Conservation (phyloP, 2,329 filamentous ascomycete genomes). For the Calonectria pteridis region DNA sequence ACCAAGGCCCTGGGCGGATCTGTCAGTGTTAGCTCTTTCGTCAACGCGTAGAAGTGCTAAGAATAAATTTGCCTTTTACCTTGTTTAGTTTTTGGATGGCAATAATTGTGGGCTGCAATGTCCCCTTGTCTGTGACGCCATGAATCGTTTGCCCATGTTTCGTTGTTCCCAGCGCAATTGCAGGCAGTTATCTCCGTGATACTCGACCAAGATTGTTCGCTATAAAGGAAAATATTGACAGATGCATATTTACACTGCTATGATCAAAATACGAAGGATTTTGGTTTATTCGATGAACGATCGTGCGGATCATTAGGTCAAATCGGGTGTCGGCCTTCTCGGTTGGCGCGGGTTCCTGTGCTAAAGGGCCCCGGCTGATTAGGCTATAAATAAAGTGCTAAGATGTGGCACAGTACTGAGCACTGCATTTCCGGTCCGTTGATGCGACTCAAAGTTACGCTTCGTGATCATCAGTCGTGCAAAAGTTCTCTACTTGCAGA, state of each 20-base stretch:
- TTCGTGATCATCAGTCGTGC: not conserved
- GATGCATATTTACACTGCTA: not conserved
- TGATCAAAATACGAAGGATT: not conserved
- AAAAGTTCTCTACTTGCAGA: not conserved
- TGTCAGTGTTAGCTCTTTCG: not conserved
- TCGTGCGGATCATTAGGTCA: not conserved
- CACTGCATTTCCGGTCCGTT: not conserved
- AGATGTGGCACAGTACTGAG: not conserved
- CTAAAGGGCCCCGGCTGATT: not conserved
- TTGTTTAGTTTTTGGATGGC: not conserved
- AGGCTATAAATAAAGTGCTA: not conserved
- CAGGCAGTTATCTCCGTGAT: not conserved
- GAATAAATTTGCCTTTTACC: not conserved
- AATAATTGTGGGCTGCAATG: not conserved
- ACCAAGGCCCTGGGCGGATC: constrained; percentile 1
- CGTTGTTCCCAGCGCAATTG: not conserved
- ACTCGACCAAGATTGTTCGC: not conserved
- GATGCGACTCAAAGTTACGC: not conserved
- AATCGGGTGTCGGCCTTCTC: not conserved
- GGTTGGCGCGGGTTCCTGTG: not conserved
- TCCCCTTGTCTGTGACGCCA: not conserved
- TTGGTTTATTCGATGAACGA: not conserved
- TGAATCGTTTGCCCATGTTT: not conserved
- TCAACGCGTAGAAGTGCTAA: not conserved
- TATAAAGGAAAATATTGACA: not conserved